Evolutionary conservation across 2,329 filamentous ascomycete genomes (phyloP).

Genomic region (Arthrobotrys megalospora): DNA sequence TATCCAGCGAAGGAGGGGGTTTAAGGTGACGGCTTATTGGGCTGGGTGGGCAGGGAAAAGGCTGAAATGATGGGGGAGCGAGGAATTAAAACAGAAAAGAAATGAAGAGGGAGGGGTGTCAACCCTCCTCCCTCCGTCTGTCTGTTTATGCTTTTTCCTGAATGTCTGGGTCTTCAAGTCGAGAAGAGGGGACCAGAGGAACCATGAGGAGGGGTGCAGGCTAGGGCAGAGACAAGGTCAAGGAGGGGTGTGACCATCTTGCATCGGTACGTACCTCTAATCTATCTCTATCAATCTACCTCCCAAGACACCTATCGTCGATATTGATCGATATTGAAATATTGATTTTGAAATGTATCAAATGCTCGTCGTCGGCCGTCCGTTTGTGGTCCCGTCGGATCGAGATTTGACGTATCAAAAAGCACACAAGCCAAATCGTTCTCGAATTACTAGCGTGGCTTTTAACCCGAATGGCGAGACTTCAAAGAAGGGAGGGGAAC

Average conservation of each 20-base stretch:
- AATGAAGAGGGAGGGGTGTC: constrained; percentile 59
- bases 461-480: constrained; percentile 33
- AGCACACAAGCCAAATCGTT: constrained; percentile 38
- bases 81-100: constrained; percentile 60
- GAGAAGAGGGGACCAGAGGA: constrained; percentile 52
- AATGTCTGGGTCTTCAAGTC: constrained; percentile 58
- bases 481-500: constrained; percentile 22
- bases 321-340: constrained; percentile 20
- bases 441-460: constrained; percentile 37
- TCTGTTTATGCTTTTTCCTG: constrained; percentile 60
- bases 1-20: constrained; percentile 54
- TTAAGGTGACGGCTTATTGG: constrained; percentile 62
- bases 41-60: constrained; percentile 63
- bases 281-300: constrained; percentile 28
- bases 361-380: neutral
- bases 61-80: constrained; percentile 61
- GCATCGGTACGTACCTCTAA: constrained; percentile 60
- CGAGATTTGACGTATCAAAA: constrained; percentile 32
- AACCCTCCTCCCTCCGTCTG: constrained; percentile 24
- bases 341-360: neutral
- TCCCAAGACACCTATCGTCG: constrained; percentile 9
- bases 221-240: constrained; percentile 49
- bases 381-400: constrained; percentile 31
- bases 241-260: constrained; percentile 55
- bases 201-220: constrained; percentile 59